Conservation (phyloP, 2,329 filamentous ascomycete genomes). For the Tetracladium maxilliforme region DNA sequence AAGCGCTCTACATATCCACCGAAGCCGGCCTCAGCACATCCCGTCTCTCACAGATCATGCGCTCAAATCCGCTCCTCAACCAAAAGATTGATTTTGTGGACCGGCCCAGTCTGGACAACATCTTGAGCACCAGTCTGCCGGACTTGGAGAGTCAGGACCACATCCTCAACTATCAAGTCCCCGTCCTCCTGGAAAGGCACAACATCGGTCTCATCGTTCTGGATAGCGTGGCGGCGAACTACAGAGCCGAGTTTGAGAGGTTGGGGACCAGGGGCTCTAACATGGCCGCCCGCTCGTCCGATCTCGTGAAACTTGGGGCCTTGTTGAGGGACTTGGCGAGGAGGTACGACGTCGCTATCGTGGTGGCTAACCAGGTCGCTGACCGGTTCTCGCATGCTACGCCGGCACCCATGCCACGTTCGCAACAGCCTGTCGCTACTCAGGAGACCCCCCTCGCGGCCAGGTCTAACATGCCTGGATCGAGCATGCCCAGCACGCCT, state of each 20-base stretch:
- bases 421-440: too few relatives aligned
- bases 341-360: constrained; percentile 62
- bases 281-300: constrained; percentile 62
- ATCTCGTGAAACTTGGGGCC: constrained; percentile 64
- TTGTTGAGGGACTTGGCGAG: constrained; percentile 64
- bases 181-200: constrained; percentile 64
- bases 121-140: constrained; percentile 70
- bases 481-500: too few relatives aligned
- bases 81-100: too few relatives aligned
- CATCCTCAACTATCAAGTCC: constrained; percentile 84
- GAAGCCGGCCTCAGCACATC: constrained; percentile 73
- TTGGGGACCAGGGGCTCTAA: constrained; percentile 25
- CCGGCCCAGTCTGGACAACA: constrained; percentile 53
- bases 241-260: constrained; percentile 75
- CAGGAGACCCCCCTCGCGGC: too few relatives aligned
- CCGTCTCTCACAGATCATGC: constrained; percentile 68
- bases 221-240: constrained; percentile 91
- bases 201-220: constrained; percentile 71
- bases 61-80: constrained; percentile 45
- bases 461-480: too few relatives aligned
- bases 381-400: constrained; percentile 50
- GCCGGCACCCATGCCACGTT: neutral
- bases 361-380: constrained; percentile 90
- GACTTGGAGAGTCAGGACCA: constrained; percentile 94
- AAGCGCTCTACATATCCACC: constrained; percentile 88